A percentile compares a stretch with the other conserved stretches of the same genome.
Evolutionary conservation across 2,329 filamentous ascomycete species (phyloP).

Genomic region (Fusarium continuum): DNA sequence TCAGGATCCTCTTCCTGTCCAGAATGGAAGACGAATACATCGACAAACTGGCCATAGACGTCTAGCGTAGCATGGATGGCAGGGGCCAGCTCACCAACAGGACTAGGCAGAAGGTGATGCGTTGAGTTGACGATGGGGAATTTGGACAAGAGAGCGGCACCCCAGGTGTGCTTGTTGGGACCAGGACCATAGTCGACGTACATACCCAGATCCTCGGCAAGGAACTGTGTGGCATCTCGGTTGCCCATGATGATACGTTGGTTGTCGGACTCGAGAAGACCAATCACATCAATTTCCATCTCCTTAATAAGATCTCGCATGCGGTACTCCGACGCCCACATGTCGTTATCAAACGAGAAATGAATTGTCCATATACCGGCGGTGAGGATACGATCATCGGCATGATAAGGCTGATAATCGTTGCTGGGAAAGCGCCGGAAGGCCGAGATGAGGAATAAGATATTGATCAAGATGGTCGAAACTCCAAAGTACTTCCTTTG

Average conservation of each 20-base stretch:
- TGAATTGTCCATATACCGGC: conserved; percentile 99
- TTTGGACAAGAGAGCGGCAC: conserved; percentile 89
- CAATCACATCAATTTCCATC: conserved; percentile 95
- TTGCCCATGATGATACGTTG: conserved; percentile 99
- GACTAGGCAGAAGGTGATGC: conserved; percentile 92
- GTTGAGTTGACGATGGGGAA: conserved; percentile 98
- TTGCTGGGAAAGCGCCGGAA: conserved; percentile 93
- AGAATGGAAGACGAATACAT: conserved; percentile 98
- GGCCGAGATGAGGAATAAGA: conserved; percentile 81
- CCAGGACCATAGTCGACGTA: conserved; percentile 97
- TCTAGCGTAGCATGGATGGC: conserved; percentile 97
- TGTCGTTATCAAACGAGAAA: conserved; percentile 97
- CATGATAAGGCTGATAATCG: conserved; percentile 90
- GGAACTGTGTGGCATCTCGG: conserved; percentile 91
- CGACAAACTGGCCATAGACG: conserved; percentile 87
- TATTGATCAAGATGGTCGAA: conserved; percentile 77
- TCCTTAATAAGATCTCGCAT: conserved; percentile 93
- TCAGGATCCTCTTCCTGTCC: conserved; percentile 97
- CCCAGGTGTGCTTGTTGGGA: conserved; percentile 99
- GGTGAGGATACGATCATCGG: conserved; percentile 85
- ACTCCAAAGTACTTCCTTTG: conserved; percentile 63
- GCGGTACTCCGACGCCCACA: conserved; percentile 96
- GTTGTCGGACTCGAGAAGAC: conserved; percentile 90
- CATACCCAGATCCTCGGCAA: conserved; percentile 97
- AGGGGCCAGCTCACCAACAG: conserved; percentile 92